Conservation (phyloP, 306 rosid genomes). For the Sechiopsis laciniata region DNA sequence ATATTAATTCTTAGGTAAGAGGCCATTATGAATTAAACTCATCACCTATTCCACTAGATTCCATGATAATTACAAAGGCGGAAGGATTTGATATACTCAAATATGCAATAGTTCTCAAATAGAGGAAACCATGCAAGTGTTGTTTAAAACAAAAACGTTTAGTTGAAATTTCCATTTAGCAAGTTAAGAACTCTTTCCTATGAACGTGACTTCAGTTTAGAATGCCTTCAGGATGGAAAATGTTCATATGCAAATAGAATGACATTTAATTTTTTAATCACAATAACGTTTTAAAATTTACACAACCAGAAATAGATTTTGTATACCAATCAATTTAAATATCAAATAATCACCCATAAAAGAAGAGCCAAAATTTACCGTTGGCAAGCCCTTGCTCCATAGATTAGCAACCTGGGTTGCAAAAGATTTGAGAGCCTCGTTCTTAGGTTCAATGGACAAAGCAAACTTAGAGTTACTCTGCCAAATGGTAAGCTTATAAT, state of each 20-base stretch:
- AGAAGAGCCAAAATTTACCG: conserved; percentile 42
- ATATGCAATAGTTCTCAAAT: background rate
- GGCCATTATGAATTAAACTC: no score
- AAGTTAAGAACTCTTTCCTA: background rate
- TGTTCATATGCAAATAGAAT: background rate
- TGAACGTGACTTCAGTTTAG: background rate
- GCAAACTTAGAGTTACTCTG: conserved; percentile 91
- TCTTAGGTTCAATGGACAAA: conserved; percentile 72
- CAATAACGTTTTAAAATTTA: background rate
- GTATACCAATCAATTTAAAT: background rate
- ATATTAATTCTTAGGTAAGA: no score
- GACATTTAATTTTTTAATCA: background rate
- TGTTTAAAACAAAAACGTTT: background rate
- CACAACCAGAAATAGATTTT: background rate
- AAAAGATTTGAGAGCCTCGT: conserved; percentile 77
- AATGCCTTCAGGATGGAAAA: background rate
- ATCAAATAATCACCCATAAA: conserved; percentile 5
- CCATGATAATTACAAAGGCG: no score
- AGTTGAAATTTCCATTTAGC: background rate
- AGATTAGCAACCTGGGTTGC: conserved; percentile 61
- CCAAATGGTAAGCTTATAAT: conserved; percentile 27
- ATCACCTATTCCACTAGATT: no score
- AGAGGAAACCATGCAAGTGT: background rate
- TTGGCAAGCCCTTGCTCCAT: conserved; percentile 73
- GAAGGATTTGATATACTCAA: background rate